Conservation (phyloP, 2,329 filamentous ascomycete genomes). For the Aspergillus proliferans region DNA sequence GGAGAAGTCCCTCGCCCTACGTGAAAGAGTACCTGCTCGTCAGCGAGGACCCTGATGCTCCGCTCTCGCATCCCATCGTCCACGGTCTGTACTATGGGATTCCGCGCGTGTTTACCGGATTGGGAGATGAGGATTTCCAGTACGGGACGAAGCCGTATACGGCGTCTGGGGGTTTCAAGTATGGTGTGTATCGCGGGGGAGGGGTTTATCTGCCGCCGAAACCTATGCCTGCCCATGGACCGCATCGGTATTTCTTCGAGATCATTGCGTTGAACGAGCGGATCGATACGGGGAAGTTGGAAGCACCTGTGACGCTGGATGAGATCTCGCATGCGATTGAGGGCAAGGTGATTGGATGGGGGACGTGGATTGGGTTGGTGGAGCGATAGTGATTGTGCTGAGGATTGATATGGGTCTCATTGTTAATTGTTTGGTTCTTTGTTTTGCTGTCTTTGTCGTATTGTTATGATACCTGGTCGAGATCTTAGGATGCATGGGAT, state of each 20-base stretch:
- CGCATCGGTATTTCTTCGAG: slow-evolving; percentile 49
- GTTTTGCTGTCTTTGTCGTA: no score
- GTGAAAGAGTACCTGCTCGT: slow-evolving; percentile 43
- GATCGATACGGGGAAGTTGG: slow-evolving; percentile 35
- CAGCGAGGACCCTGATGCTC: slow-evolving; percentile 44
- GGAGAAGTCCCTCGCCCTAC: slow-evolving; percentile 29
- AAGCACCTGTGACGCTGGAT: slow-evolving; percentile 35
- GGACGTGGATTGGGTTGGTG: slow-evolving; percentile 42
- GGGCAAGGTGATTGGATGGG: slow-evolving; percentile 48
- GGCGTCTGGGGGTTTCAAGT: slow-evolving; percentile 42
- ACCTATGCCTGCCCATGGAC: slow-evolving; percentile 47
- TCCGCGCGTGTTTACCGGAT: slow-evolving; percentile 25
- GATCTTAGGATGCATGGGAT: no score
- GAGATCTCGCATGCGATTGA: slow-evolving; percentile 40
- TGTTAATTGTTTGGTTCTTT: no score
- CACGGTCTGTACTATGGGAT: slow-evolving; percentile 44
- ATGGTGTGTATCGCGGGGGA: slow-evolving; percentile 38
- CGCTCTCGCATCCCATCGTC: slow-evolving; percentile 39
- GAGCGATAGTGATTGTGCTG: slow-evolving; percentile 29
- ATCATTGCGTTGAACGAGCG: slow-evolving; percentile 44
- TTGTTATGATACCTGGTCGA: no score
- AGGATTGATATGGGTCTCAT: no score
- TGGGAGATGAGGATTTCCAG: slow-evolving; percentile 35
- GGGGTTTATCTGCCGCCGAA: slow-evolving; percentile 42
- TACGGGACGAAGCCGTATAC: slow-evolving; percentile 4